Base-by-base conservation (phyloP, 225 moss, liverwort and hornwort genomes). In the Bryoerythrophyllum caledonicum region DNA sequence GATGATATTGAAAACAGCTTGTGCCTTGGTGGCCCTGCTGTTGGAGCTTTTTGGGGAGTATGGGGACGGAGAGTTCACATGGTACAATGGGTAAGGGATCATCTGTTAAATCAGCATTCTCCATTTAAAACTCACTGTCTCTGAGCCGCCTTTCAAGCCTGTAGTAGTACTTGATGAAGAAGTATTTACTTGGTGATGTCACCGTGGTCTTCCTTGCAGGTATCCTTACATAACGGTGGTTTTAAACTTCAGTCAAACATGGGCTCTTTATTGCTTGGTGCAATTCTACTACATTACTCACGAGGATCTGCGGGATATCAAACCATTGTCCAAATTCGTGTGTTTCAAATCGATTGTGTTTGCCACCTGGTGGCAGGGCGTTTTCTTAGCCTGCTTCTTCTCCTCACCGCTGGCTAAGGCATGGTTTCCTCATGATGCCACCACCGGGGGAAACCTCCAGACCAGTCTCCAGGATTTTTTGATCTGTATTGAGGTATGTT, bases 361-460 rank as follows among this genome's bases (percentile, higher is more conserved):
- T 81, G 99, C 99, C 81, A 99, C 99, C 11, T 99, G 99, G 99
- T 99, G 99, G 99, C 99, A 99, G 80, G 99, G 95, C 30, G 99
- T 99, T 43, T 78, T 93, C 68, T 82, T 99, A 70, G 95, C 95
- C 23, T 89, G 89, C 60, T 83, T 92, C 74, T 99, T 99, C 65
- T 83, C 90, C 59, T 87, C 79, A 64, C 82, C 85, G 48, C 75
- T 90, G 23, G 77, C 87, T 51, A 82, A 83, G 23, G 68, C 85
- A 55, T 83, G 79, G 89, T 74, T 91, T 80, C 78, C 89, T 73
- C 78, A 86, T 46, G 87, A 89, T 72, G 83, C 80, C 34, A 85
- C 86, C 62, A 78, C 80, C 49, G 89, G 86, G 70, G 94, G 85
- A 65, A 91, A 89, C 53, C 86, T 99, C 65, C 95, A 99, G 85